Evolutionary conservation across 2,329 filamentous ascomycete species (phyloP).

Genomic region (Trichoderma citrinoviride): DNA sequence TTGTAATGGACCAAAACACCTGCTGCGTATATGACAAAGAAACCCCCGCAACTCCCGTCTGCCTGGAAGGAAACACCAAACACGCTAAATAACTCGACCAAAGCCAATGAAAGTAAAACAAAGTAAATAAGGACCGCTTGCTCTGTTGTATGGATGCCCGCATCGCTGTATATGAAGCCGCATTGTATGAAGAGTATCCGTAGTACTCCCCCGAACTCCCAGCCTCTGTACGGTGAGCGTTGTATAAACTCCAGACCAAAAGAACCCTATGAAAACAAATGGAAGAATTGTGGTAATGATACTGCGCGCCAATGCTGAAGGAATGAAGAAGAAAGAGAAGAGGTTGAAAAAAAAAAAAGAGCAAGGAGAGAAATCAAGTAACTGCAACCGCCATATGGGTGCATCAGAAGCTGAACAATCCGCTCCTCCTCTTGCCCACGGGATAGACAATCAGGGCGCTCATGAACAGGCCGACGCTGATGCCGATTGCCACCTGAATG

Average conservation of each 20-base stretch:
- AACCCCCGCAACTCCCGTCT: neutral
- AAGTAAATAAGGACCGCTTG: neutral
- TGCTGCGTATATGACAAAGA: neutral
- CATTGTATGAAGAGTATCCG: neutral
- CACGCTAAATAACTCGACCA: neutral
- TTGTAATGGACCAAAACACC: no score
- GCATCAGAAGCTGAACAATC: conserved; percentile 52
- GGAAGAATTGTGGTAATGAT: neutral
- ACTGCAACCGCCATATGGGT: neutral
- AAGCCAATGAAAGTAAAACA: neutral
- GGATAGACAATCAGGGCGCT: conserved; percentile 56
- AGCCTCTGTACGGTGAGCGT: neutral
- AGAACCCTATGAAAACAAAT: neutral
- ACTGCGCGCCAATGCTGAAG: neutral
- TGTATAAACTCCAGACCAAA: neutral
- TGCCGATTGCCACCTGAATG: conserved; percentile 60
- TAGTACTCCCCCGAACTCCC: neutral
- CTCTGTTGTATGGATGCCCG: neutral
- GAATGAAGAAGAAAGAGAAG: neutral
- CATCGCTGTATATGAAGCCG: neutral
- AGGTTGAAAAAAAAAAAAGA: neutral
- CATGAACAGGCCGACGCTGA: conserved; percentile 59
- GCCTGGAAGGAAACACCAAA: neutral
- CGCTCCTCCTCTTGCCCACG: conserved; percentile 56
- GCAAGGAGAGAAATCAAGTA: neutral